phyloP scores from a whole-genome alignment of 1,139 yeast species.

The Keqinozyma sinolaborantium region DNA sequence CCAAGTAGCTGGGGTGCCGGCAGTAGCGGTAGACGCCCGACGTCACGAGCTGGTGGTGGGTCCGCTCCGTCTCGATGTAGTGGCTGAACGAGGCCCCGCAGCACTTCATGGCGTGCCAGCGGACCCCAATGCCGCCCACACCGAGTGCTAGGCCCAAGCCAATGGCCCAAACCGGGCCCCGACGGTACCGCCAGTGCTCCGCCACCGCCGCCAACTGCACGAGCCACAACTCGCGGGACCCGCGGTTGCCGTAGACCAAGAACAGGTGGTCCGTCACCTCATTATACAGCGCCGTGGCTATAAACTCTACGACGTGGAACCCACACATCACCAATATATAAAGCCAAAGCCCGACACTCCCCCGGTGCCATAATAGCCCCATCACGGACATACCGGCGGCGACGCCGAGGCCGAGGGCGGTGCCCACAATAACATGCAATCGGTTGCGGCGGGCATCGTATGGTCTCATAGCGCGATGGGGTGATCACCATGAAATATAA shows the following conservation, averaged over 20 bases:
- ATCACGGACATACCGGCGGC: conserved; percentile 11
- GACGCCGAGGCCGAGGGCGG: conserved; percentile 19
- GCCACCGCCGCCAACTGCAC: conserved; percentile 23
- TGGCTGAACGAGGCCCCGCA: conserved; percentile 40
- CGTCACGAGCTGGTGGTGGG: conserved; percentile 20
- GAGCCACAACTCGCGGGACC: conserved; percentile 29
- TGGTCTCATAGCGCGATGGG: not conserved
- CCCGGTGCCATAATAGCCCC: conserved; percentile 1
- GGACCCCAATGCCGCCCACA: conserved; percentile 19
- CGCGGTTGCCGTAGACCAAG: conserved; percentile 33
- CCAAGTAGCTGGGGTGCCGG: conserved; percentile 44
- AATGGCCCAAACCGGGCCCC: not conserved
- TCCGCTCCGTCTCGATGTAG: conserved; percentile 11
- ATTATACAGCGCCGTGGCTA: conserved; percentile 19
- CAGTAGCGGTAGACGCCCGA: conserved; percentile 26
- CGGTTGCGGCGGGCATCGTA: conserved; percentile 15
- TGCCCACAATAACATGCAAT: conserved; percentile 19
- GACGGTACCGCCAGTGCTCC: conserved; percentile 15
- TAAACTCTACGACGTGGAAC: conserved; percentile 30
- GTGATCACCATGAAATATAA: conserved; percentile 1
- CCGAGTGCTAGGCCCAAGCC: conserved; percentile 6
- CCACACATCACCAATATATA: conserved; percentile 19
- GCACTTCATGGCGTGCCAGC: conserved; percentile 29
- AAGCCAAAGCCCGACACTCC: conserved; percentile 8
- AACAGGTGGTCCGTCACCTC: conserved; percentile 27